Evolutionary conservation across 2,329 filamentous ascomycete genomes (phyloP).

Genomic region (Aplosporella prunicola): DNA sequence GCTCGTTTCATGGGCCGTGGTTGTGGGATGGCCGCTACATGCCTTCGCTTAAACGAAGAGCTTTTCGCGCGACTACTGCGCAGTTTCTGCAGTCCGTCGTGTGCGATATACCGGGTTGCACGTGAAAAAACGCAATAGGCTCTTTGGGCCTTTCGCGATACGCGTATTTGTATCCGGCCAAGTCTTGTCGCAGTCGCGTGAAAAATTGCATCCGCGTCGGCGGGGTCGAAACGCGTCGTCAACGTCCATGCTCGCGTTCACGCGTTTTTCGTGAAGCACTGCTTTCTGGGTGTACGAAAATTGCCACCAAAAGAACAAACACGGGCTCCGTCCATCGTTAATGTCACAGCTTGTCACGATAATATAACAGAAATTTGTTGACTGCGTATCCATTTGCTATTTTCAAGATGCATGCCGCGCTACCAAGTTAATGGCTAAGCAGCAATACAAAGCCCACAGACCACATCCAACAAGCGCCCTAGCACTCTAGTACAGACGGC

Average conservation of each 20-base stretch:
- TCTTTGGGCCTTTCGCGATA: too few relatives aligned
- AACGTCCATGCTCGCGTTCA: neutral
- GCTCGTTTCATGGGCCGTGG: slow-evolving; percentile 32
- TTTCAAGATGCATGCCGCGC: slow-evolving; percentile 1
- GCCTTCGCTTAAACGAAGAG: slow-evolving; percentile 1
- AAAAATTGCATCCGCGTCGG: too few relatives aligned
- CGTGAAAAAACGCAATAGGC: too few relatives aligned
- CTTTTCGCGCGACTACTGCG: neutral
- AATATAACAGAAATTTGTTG: neutral
- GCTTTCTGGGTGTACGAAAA: too few relatives aligned
- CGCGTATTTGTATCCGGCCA: too few relatives aligned
- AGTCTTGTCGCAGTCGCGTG: too few relatives aligned
- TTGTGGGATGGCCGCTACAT: slow-evolving; percentile 36
- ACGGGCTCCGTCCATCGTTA: too few relatives aligned
- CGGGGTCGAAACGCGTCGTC: too few relatives aligned
- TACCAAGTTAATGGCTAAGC: slow-evolving; percentile 1
- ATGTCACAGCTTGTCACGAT: neutral
- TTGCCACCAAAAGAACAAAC: too few relatives aligned
- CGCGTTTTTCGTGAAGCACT: too few relatives aligned
- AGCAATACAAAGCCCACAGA: slow-evolving; percentile 8
- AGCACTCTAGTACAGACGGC: slow-evolving; percentile 79
- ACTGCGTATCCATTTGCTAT: slow-evolving; percentile 6
- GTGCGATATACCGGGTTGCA: too few relatives aligned
- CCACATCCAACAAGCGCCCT: neutral
- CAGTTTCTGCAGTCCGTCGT: neutral